Evolutionary conservation across 2,329 filamentous ascomycete species (phyloP), one percentile per base, ranked within the genome.

Genomic region (Akanthomyces muscarius): DNA sequence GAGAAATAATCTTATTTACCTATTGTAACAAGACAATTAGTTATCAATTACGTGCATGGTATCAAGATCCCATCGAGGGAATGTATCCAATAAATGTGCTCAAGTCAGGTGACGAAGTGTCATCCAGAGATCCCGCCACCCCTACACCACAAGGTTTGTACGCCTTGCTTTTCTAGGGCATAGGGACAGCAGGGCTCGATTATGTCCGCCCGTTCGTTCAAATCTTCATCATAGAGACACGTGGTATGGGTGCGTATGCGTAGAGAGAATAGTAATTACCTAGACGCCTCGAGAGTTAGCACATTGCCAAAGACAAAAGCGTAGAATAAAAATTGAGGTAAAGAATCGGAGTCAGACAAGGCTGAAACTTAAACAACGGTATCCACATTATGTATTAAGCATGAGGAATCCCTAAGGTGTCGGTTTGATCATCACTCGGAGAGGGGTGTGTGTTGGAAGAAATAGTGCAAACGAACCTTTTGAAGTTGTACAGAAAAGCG

Each of bases 151-250:
- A 81, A 80, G 81, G 81, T 77, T 84, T 87, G 83, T 86, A 86
- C 82, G 80, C 75, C 83, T 81, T 77, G 83, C 75, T 83, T 81
- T 61, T 82, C 75, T 71, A 74, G 74, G 76, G 76, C 72, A 78
- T 74, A 72, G 74, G 44, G 77, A 71, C 70, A 74, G 73, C 76
- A 71, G 72, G 80, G 79, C 82, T 85, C 83, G 76, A 78, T 84
- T 85, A 84, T 86, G 84, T 86, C 84, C 84, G 84, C 84, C 84
- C 84, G 84, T 86, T 86, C 84, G 84, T 86, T 86, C 84, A 86
- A 86, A 76, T 76, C 77, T 82, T 86, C 84, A 78, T 87, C 84
- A 86, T 82, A 71, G 67, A 51, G 25, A 44, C 60, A 61, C 59
- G 28, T 47, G n/a, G 51, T 38, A 33, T 72, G 75, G 76, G 71